A percentile compares a stretch with the other conserved stretches of the same genome.
These are phyloP conservation scores for Closterium sp. DNA, from an alignment of 139 green algal species.

Conservation along the genomic window DNA sequence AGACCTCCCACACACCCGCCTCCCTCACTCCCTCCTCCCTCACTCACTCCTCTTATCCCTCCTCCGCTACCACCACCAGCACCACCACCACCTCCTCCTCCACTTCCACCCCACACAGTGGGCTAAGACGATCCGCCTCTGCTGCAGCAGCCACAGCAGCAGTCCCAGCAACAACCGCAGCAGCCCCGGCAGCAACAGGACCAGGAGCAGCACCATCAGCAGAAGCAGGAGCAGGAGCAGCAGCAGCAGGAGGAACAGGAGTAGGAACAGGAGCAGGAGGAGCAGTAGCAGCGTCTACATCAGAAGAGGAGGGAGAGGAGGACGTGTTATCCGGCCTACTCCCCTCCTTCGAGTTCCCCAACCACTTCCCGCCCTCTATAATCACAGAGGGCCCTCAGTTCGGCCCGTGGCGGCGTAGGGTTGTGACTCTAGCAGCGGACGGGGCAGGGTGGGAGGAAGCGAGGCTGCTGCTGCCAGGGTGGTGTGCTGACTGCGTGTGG, in stretches of 20 bases:
- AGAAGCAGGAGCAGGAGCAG: neutral
- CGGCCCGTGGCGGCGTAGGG: conserved; percentile 46
- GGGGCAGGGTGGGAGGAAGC: conserved; percentile 56
- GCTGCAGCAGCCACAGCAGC: conserved; percentile 12
- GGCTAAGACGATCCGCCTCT: neutral
- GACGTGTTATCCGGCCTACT: neutral
- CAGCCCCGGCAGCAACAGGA: neutral
- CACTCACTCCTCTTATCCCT: neutral
- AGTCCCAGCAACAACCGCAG: neutral
- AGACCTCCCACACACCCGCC: conserved; percentile 42
- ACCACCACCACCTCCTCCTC: neutral
- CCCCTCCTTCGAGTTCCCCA: conserved; percentile 42
- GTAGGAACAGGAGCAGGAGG: neutral
- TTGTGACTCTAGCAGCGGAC: conserved; percentile 43
- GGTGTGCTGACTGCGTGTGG: conserved; percentile 75
- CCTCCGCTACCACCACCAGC: neutral
- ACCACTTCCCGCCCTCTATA: conserved; percentile 28
- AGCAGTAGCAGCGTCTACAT: neutral
- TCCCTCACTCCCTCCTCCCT: neutral
- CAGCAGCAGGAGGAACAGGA: neutral
- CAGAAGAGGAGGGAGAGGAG: neutral
- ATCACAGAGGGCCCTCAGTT: conserved; percentile 50
- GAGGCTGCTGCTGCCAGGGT: conserved; percentile 58
- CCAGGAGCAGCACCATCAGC: neutral
- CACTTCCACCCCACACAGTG: neutral